Evolutionary conservation across 2,329 filamentous ascomycete genomes (phyloP), one percentile per base, ranked within the genome.

Genomic region (Paecilomyces fulvus): DNA sequence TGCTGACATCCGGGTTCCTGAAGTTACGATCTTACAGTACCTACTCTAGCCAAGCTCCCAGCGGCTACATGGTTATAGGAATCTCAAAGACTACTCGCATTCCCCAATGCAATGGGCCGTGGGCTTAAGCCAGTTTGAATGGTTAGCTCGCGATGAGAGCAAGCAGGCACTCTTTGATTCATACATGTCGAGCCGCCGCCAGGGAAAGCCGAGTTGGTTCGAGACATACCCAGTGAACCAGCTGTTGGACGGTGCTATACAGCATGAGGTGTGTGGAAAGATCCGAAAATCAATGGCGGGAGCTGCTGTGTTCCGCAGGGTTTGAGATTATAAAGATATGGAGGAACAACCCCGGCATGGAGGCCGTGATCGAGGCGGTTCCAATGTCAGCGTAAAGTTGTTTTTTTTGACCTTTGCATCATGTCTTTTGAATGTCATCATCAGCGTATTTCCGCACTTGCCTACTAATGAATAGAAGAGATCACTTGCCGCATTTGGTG

Each of bases 111-210:
- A 65, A 46, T 70, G 66, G 65, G 64, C 65, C 0, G 67, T 70
- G 3, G 67, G 68, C 1, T 60, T 68, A 25, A 68, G 67, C 46
- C 67, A 70, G 25, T 71, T 71, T 48, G 69, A 71, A 46, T 71
- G 67, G 67, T 59, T 70, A 11, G 65, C 63, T 0, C 60, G 57
- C 12, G 56, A 65, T 28, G 55, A 61, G 25, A 55, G 63, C 10
- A 65, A 70, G 10, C 67, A 69, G 49, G 51, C 55, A 5, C 56
- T 65, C 1, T 70, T 71, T 58, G 70, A 70, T 58, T 68, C 65
- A 17, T 70, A 70, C 57, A 71, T 70, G 69, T 58, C 67, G 1
- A 67, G 66, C 57, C 65, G 69, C 5, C 60, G 69, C 11, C 58
- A 67, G 30, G 69, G 69, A 2, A 60, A 59, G 8, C 63, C 64